Percentiles rank a stretch among this genome's conserved stretches.
Conservation (phyloP, 495 filamentous ascomycete genomes). For the Cudoniella acicularis region DNA sequence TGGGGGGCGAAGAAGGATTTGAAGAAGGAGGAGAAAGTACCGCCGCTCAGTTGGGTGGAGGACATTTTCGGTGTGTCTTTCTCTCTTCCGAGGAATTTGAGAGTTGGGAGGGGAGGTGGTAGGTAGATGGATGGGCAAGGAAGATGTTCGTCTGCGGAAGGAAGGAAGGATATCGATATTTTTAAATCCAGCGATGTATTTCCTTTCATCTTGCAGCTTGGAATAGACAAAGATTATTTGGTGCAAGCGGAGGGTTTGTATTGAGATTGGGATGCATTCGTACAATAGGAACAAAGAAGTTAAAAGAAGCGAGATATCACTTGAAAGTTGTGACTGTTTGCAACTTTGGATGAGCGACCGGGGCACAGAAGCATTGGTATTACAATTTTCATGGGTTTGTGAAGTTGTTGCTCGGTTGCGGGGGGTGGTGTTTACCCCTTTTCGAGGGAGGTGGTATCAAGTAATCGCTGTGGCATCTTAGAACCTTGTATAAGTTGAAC, state of each 20-base stretch:
- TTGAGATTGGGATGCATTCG: constrained; percentile 16
- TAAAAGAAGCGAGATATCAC: constrained; percentile 17
- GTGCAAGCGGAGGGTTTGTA: constrained; percentile 14
- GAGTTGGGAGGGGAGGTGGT: constrained; percentile 9
- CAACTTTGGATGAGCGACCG: constrained; percentile 16
- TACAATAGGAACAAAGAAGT: constrained; percentile 20
- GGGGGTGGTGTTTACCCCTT: constrained; percentile 15
- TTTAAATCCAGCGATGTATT: constrained; percentile 12
- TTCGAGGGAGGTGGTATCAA: constrained; percentile 17
- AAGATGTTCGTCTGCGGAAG: constrained; percentile 8
- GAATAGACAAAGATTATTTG: constrained; percentile 14
- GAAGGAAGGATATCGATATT: constrained; percentile 8
- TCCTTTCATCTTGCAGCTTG: constrained; percentile 10
- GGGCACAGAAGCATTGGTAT: constrained; percentile 17
- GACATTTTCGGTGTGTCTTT: constrained; percentile 11
- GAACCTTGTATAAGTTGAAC: constrained; percentile 21
- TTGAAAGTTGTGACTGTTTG: constrained; percentile 18
- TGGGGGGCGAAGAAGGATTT: constrained; percentile 11
- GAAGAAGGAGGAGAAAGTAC: constrained; percentile 10
- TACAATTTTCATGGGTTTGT: constrained; percentile 18
- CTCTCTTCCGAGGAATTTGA: constrained; percentile 11
- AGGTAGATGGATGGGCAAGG: constrained; percentile 11
- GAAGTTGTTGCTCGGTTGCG: constrained; percentile 14
- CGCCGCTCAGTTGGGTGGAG: constrained; percentile 10
- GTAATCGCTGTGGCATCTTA: constrained; percentile 15